phyloP scores from a whole-genome alignment of 1,284 basidiomycete species.

The Puccinia hordei region DNA sequence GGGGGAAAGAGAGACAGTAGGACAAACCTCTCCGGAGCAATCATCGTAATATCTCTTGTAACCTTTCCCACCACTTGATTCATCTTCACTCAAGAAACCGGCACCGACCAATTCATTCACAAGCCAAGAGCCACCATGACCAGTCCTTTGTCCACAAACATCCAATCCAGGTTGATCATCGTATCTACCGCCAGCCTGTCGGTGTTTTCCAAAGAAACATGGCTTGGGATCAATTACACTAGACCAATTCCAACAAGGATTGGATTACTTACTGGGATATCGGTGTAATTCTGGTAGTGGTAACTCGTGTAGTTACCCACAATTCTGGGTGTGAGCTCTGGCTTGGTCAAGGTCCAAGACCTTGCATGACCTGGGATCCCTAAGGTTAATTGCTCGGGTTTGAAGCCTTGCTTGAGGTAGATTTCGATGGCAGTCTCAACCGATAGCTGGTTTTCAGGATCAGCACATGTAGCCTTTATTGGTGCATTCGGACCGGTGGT shows the following conservation, averaged over 20 bases:
- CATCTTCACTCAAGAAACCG: slow-evolving; percentile 39
- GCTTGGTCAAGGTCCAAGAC: slow-evolving; percentile 22
- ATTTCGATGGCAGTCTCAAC: slow-evolving; percentile 32
- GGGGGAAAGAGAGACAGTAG: background rate
- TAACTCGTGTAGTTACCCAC: slow-evolving; percentile 40
- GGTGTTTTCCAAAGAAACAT: background rate
- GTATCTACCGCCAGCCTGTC: slow-evolving; percentile 38
- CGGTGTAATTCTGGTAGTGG: slow-evolving; percentile 45
- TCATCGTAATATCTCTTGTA: slow-evolving; percentile 33
- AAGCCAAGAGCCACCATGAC: slow-evolving; percentile 33
- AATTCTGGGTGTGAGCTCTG: slow-evolving; percentile 39
- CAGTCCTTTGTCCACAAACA: slow-evolving; percentile 38
- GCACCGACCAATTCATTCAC: slow-evolving; percentile 20
- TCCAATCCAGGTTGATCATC: slow-evolving; percentile 47
- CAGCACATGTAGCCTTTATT: slow-evolving; percentile 30
- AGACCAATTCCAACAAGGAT: background rate
- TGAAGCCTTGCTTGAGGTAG: slow-evolving; percentile 38
- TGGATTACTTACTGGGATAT: slow-evolving; percentile 27
- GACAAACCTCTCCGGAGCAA: slow-evolving; percentile 38
- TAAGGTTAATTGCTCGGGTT: slow-evolving; percentile 20
- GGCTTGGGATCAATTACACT: background rate
- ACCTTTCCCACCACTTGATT: slow-evolving; percentile 37
- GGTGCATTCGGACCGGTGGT: slow-evolving; percentile 46
- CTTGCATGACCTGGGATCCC: slow-evolving; percentile 44
- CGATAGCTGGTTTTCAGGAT: slow-evolving; percentile 30